Conservation (phyloP, 2,329 filamentous ascomycete species). For the Alternaria angustiovoidea region DNA sequence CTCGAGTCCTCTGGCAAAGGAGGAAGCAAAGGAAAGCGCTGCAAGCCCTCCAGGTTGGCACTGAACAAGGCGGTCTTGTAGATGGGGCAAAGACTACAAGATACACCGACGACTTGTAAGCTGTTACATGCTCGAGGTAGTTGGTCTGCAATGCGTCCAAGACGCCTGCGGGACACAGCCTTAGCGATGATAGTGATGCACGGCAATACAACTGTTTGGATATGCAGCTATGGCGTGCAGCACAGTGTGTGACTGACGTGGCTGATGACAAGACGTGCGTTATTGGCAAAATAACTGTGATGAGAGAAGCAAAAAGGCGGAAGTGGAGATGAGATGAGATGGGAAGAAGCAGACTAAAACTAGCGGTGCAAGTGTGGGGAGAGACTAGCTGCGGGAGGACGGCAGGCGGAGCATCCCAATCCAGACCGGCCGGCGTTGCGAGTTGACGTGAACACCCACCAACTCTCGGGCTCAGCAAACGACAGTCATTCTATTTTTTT, state of each 20-base stretch:
- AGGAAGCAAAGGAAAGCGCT: background rate
- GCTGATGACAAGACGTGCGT: too few species aligned
- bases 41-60: background rate
- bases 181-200: background rate
- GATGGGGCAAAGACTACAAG: background rate
- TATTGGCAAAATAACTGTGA: too few species aligned
- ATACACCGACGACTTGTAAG: background rate
- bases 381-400: slow-evolving; percentile 15
- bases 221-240: background rate
- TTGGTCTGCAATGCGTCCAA: background rate
- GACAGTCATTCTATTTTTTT: background rate
- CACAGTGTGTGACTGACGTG: too few species aligned
- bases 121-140: background rate
- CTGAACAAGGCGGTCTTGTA: background rate
- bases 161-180: background rate
- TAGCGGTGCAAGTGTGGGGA: slow-evolving; percentile 7
- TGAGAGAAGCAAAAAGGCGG: background rate
- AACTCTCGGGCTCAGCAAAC: slow-evolving; percentile 7
- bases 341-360: background rate
- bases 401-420: slow-evolving; percentile 13
- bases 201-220: background rate
- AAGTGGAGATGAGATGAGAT: background rate
- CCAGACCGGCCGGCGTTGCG: slow-evolving; percentile 11
- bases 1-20: background rate
- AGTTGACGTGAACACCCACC: slow-evolving; percentile 1